Base-by-base conservation (phyloP, 192 early-diverging fungal species). In the Geranomyces variabilis region DNA sequence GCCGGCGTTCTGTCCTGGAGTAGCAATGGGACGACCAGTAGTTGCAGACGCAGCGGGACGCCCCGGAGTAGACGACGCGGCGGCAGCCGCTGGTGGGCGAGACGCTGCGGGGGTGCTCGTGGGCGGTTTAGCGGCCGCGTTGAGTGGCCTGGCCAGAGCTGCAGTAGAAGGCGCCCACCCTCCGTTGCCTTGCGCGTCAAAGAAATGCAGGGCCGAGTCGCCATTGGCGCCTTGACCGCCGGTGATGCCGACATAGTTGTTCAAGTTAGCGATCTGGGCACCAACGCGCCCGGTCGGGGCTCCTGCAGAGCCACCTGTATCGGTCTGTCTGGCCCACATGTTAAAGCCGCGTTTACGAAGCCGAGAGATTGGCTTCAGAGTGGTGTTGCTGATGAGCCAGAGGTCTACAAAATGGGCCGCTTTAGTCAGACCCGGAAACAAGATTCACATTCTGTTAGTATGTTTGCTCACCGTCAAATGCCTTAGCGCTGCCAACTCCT, bases 211-310 rank as follows among this genome's bases (percentile, higher is more conserved):
- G 44, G 43, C 63, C 15, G 44, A 21, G 47, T 72, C 49, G 17
- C 41, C 7, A 26, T 8, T 34, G 60, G 55, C 14, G 21, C 29
- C 36, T 49, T 63, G 62, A 30, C 70, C 70, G 28, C 70, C 70
- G 1, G 46, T 30, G 0, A 72, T 49, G 15, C 28, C 70, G 8
- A 64, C 34, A 48, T 64, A 72, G 2, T 12, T 24, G 28, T 55
- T 33, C 15, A 72, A 14, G 17, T 21, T 22, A n/a, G 70, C 70
- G 26, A 64, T 47, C 31, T 72, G 70, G 22, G 70, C 46, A 26
- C 24, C 34, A 17, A 31, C 62, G 19, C 70, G 59, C n/a, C 22
- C n/a, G 3, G 44, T 43, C 30, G 70, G 70, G 0, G 36, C 13
- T 17, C 56, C 57, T 31, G 66, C 48, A 19, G 58, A 60, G 9